Conservation (phyloP, 2,329 filamentous ascomycete species). For the Phoma herbarum region DNA sequence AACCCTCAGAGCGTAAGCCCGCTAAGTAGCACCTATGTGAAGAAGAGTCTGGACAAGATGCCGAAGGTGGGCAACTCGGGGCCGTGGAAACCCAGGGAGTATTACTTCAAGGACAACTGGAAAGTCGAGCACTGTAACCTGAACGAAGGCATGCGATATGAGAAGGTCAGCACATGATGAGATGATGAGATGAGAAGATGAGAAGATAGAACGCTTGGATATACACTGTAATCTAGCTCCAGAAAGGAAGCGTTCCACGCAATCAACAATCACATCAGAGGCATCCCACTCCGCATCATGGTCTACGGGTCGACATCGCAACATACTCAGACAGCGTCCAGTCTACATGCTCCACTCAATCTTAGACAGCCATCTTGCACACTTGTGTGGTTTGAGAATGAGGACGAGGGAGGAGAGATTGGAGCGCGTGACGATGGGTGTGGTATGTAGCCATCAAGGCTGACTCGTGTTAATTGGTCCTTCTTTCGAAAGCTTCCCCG, state of each 20-base stretch:
- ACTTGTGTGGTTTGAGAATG: too few relatives aligned
- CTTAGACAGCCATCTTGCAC: too few relatives aligned
- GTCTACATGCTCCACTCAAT: too few relatives aligned
- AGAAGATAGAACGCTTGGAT: too few relatives aligned
- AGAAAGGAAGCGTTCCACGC: too few relatives aligned
- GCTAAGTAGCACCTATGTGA: conserved; percentile 63
- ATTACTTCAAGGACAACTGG: conserved; percentile 57
- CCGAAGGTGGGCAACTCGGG: conserved; percentile 59
- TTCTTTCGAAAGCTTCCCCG: not conserved
- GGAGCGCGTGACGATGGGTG: not conserved
- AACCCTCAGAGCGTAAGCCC: conserved; percentile 54
- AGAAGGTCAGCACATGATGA: conserved; percentile 29
- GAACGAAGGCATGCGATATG: conserved; percentile 52
- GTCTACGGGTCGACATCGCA: too few relatives aligned
- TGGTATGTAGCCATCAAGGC: conserved; percentile 2
- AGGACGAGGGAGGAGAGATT: too few relatives aligned
- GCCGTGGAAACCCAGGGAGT: conserved; percentile 55
- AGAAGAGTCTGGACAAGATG: conserved; percentile 51
- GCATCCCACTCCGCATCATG: too few relatives aligned
- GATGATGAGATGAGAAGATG: too few relatives aligned
- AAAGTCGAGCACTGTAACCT: conserved; percentile 55
- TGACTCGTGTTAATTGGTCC: not conserved
- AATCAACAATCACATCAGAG: too few relatives aligned
- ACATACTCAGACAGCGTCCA: too few relatives aligned
- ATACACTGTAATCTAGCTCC: too few relatives aligned